These are phyloP conservation scores for Solanum gracilifrons DNA, from an alignment of 257 asterid species.

Conservation along the genomic window DNA sequence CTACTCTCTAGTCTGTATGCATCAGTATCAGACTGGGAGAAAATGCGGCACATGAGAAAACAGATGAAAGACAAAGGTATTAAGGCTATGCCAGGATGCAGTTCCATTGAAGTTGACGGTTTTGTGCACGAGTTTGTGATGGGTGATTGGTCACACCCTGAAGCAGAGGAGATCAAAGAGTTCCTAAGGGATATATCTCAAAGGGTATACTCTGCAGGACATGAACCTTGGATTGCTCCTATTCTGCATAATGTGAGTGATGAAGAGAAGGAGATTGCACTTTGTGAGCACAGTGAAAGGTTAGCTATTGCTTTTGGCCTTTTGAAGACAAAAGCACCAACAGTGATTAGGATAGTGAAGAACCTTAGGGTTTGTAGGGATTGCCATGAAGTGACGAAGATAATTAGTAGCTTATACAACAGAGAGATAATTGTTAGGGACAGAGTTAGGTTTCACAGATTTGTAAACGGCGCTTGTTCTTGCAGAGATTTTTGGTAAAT, in stretches of 20 bases:
- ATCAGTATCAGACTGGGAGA: constrained; percentile 44
- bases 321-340: constrained; percentile 45
- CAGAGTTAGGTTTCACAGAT: constrained; percentile 47
- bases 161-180: constrained; percentile 29
- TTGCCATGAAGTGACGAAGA: constrained; percentile 64
- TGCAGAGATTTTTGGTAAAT: constrained; percentile 54
- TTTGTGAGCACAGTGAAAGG: constrained; percentile 65
- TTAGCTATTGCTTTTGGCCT: constrained; percentile 60
- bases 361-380: constrained; percentile 52
- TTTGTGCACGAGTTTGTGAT: constrained; percentile 47
- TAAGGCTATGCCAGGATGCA: constrained; percentile 47
- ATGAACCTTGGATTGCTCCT: constrained; percentile 52
- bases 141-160: constrained; percentile 61
- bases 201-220: constrained; percentile 32
- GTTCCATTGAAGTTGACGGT: constrained; percentile 51
- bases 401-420: constrained; percentile 40
- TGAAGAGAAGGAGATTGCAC: constrained; percentile 43
- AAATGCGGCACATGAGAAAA: constrained; percentile 45
- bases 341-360: constrained; percentile 42
- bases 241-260: constrained; percentile 39
- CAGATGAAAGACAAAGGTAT: constrained; percentile 48
- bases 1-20: constrained; percentile 57
- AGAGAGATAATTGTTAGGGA: constrained; percentile 65
- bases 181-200: constrained; percentile 27
- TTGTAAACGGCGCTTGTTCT: constrained; percentile 44